Percentiles rank a stretch among this genome's conserved stretches.
phyloP scores from a whole-genome alignment of 179 eudicot species.

The Nepenthes alata region DNA sequence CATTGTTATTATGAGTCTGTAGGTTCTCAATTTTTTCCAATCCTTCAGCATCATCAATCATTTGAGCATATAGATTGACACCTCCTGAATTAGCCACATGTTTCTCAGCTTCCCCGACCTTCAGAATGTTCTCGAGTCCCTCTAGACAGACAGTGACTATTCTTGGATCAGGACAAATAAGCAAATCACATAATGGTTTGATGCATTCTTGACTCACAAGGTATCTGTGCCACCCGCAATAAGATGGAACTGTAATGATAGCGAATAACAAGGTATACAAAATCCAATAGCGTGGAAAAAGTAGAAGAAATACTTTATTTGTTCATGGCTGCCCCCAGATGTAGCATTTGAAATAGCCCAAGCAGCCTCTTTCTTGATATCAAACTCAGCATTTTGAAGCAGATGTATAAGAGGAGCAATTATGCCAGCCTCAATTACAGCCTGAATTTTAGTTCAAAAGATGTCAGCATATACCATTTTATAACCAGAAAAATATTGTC shows the following conservation, averaged over 20 bases:
- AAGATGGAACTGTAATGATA: background rate
- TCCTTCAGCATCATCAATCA: slow-evolving; percentile 81
- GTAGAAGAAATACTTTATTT: slow-evolving; percentile 20
- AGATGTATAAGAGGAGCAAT: slow-evolving; percentile 16
- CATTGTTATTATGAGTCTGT: slow-evolving; percentile 72
- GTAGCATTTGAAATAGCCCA: slow-evolving; percentile 24
- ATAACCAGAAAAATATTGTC: background rate
- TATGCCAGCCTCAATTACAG: slow-evolving; percentile 17
- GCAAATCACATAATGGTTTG: slow-evolving; percentile 78
- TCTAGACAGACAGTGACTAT: slow-evolving; percentile 83
- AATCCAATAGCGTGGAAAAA: too few species aligned
- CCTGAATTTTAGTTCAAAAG: background rate
- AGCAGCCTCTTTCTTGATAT: slow-evolving; percentile 22
- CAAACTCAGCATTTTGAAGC: slow-evolving; percentile 23
- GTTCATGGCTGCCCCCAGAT: slow-evolving; percentile 36
- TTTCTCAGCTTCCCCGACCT: slow-evolving; percentile 85
- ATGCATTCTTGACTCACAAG: slow-evolving; percentile 71
- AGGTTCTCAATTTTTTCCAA: slow-evolving; percentile 76
- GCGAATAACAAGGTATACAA: too few species aligned
- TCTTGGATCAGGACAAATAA: slow-evolving; percentile 73
- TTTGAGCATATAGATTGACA: slow-evolving; percentile 62
- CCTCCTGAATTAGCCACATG: slow-evolving; percentile 46
- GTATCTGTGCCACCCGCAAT: slow-evolving; percentile 31
- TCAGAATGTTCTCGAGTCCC: slow-evolving; percentile 81
- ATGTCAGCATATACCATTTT: background rate